Base-by-base conservation (phyloP, 1,284 basidiomycete species). In the Cystobasidium sp. region DNA sequence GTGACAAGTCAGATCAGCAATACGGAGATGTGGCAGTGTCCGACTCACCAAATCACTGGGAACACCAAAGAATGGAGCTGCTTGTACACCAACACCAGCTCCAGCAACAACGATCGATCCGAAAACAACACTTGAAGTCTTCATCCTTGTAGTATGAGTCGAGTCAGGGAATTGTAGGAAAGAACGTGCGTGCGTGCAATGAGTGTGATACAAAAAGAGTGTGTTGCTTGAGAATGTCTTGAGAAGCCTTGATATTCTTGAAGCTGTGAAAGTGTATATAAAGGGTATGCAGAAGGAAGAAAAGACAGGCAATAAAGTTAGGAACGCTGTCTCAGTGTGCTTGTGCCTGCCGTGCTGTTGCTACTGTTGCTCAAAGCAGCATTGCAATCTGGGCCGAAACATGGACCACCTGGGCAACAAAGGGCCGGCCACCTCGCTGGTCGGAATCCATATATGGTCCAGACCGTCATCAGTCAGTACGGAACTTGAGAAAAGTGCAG, bases 181-280 rank as follows among this genome's bases (percentile, higher is more conserved):
- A 8, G 52, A 39, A n/a, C 10, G 55, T 59, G 9, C 16, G 43
- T 24, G 56, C 9, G 22, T 56, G 24, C 56, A 24, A 47, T 24
- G 62, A 63, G 62, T 24, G 62, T 51, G 16, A 10, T 52, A 47
- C 52, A 22, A 22, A 61, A 58, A 43, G 68, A 58, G 43, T 61
- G 68, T 69, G 68, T 22, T 69, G 52, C 66, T 51, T 56, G 66
- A 68, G 37, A 37, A 5, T 58, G 41, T 58, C 41, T 69, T 6
- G 55, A 14, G 41, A 41, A 20, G 56, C 39, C 39, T 12, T 16
- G 24, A 59, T 16, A 3, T 16, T 14, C 20, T 51, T 20, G 47
- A 51, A 20, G 14, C 47, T 5, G 14, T 37, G n/a, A 43, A 16
- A 43, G n/a, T 20, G 56, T 24, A 2, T 59, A 37, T 31, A 31